Evolutionary conservation across 768 basidiomycete species (phyloP), one percentile per base, ranked within the genome.

Genomic region (Amanita polypyramis): DNA sequence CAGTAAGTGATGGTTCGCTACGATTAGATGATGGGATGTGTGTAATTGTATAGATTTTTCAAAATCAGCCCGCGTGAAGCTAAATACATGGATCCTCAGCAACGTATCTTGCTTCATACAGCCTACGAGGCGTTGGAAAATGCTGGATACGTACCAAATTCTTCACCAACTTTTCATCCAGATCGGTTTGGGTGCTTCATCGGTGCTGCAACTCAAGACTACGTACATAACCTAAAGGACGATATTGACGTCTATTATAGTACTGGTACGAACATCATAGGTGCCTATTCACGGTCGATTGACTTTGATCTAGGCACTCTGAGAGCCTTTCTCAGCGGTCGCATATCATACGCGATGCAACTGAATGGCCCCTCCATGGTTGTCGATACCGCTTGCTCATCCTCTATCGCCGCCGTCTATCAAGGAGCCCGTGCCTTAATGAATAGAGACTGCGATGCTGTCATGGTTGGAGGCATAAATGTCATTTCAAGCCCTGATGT

Each of bases 401-500:
- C 83, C 3, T 82, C 82, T 4, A 63, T 71, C 27, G 75, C 81
- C 11, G 82, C 83, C 7, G 65, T 87, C 21, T 75, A 87, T 61
- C 80, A 80, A 52, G 85, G 79, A 0, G 78, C 73, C 41, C 77
- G 84, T 38, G 79, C 83, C 0, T 62, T 88, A 25, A 67, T 72
- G 61, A 73, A 72, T 48, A 62, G 70, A 14, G 85, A 88, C 58
- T 87, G 85, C 56, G 65, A 73, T 53, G 72, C 81, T 20, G 82
- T 82, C 0, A 62, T 88, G 23, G 85, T 80, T 14, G 85, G 82
- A 19, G 83, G 85, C n/a, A 79, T 86, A 23, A 85, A 86, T 55
- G 57, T 79, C 48, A 76, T 86, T 42, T 68, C 79, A 0, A 80
- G 79, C 59, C 82, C 82, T 5, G 82, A 86, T 51, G 85, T 86